A percentile compares a stretch with the other conserved stretches of the same genome.
Evolutionary conservation across 768 basidiomycete genomes (phyloP).

Genomic region (Leccinum subgranulosum): DNA sequence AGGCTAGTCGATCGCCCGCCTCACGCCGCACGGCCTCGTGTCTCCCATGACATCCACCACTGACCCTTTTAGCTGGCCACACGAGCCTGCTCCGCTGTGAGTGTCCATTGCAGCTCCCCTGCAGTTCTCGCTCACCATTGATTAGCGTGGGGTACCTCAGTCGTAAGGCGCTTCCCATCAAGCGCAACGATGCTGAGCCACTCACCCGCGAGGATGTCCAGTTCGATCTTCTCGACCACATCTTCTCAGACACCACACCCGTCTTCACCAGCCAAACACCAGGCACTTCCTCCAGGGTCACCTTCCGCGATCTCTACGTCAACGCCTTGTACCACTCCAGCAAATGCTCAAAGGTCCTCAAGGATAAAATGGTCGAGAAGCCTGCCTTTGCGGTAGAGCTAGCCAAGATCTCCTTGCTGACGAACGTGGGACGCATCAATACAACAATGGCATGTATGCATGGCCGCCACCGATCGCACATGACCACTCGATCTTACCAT

Average conservation of each 20-base stretch:
- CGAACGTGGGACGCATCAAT: conserved; percentile 89
- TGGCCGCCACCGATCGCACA: conserved; percentile 7
- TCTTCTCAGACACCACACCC: conserved; percentile 66
- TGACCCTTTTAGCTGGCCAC: conserved; percentile 40
- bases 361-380: conserved; percentile 82
- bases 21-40: conserved; percentile 37
- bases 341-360: conserved; percentile 85
- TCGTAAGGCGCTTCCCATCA: conserved; percentile 68
- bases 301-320: conserved; percentile 82
- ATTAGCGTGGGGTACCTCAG: conserved; percentile 57
- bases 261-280: conserved; percentile 71
- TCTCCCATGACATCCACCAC: conserved; percentile 47
- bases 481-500: conserved; percentile 17
- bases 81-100: conserved; percentile 54
- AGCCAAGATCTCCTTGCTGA: conserved; percentile 78
- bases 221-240: conserved; percentile 76
- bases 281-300: conserved; percentile 49
- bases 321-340: conserved; percentile 75
- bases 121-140: conserved; percentile 10
- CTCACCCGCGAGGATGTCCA: conserved; percentile 83
- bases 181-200: conserved; percentile 79
- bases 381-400: conserved; percentile 77
- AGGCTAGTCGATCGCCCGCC: conserved; percentile 14
- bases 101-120: conserved; percentile 23
- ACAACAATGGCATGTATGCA: conserved; percentile 84